Evolutionary conservation across 768 basidiomycete species (phyloP), one percentile per base, ranked within the genome.

Genomic region (Hypholoma sublateritium): DNA sequence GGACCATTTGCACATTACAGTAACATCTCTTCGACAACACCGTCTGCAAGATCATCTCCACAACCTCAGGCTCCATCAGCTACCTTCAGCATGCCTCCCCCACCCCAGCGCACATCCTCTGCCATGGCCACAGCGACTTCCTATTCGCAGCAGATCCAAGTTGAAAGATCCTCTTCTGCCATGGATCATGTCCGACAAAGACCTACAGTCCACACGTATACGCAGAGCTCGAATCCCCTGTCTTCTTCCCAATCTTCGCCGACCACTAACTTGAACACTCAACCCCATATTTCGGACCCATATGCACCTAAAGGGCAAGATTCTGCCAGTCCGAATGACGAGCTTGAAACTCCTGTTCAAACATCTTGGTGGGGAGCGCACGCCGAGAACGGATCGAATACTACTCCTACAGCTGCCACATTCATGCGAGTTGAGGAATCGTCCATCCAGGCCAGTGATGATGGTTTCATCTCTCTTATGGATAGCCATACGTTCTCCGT

Each of bases 1-100:
- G 96, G 95, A 4, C 92, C 96, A 7, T 98, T 98, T 72, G 86
- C 93, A 24, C 93, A 93, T 63, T 98, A 91, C 73, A 94, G 90
- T 60, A 87, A 92, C 5, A 96, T 99, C 57, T 91, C 95, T 2
- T 92, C 95, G 1, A 78, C 82, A 3, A 82, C 86, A 3, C 81
- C 85, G 19, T 91, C 93, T 5, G 84, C 87, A 4, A 83, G 83
- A 42, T 86, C 92, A 3, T 92, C 93, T 12, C 91, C 92, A 1
- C 87, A 83, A 59, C 88, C 82, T 34, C 83, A 80, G 5, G 66
- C 76, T 21, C 65, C 75, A 5, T 80, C 28, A 32, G 28, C 80
- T 59, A 55, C 69, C 52, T 67, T 17, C 41, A 52, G 70, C 22
- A 47, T 28, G 25, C 46, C 46, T 17, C 68, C 77, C 11, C 79